These are phyloP conservation scores for Solanum stenotomum DNA, from an alignment of 257 asterid genomes.

Conservation along the genomic window DNA sequence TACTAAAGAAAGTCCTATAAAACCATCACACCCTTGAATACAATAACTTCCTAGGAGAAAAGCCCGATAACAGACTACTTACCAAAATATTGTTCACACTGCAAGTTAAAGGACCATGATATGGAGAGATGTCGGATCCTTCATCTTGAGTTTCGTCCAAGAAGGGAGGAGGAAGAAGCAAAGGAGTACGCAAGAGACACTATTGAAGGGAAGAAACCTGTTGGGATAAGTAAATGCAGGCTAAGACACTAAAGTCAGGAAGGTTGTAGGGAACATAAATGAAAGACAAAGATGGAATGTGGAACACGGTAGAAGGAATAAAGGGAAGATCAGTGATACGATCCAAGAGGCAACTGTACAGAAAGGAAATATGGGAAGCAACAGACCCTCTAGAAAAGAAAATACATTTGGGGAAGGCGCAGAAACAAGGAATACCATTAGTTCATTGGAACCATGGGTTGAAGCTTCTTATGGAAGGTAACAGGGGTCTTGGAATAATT, in stretches of 20 bases:
- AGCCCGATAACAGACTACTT: not conserved
- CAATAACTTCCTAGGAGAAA: not conserved
- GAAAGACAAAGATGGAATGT: not conserved
- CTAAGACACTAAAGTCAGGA: not conserved
- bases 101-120: not conserved
- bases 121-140: not conserved
- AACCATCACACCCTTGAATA: not conserved
- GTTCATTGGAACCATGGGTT: not conserved
- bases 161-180: not conserved
- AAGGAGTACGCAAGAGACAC: not conserved
- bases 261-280: not conserved
- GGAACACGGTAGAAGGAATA: not conserved
- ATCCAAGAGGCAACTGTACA: not conserved
- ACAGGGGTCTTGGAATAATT: not conserved
- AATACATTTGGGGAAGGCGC: not conserved
- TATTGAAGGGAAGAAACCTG: not conserved
- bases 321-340: not conserved
- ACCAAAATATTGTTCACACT: not conserved
- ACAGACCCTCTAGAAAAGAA: not conserved
- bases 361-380: not conserved
- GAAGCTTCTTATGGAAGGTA: not conserved
- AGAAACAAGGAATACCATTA: not conserved
- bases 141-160: not conserved
- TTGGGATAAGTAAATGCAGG: not conserved
- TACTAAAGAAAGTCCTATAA: not conserved